Percentiles rank a stretch among this genome's conserved stretches.
Evolutionary conservation across 805 yeast genomes (phyloP).

Genomic region (Phaffomyces thermotolerans): DNA sequence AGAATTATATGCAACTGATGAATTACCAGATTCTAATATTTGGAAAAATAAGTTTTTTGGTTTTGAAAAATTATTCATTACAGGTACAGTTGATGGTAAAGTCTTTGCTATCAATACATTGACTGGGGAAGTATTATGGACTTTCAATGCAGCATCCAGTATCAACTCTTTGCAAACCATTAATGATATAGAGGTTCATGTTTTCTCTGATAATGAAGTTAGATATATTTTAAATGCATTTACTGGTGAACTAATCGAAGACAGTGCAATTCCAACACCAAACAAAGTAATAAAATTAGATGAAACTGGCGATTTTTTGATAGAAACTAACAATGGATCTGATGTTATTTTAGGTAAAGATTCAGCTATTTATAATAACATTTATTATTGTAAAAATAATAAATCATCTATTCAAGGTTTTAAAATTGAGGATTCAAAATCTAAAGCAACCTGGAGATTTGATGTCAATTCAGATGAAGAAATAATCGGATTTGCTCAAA

Average conservation of each 20-base stretch:
- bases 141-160: slow-evolving; percentile 18
- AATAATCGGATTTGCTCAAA: slow-evolving; percentile 33
- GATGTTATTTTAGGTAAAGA: slow-evolving; percentile 17
- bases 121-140: slow-evolving; percentile 37
- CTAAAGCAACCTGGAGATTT: slow-evolving; percentile 34
- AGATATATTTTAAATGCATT: slow-evolving; percentile 18
- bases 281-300: slow-evolving; percentile 7
- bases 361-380: slow-evolving; percentile 12
- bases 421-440: slow-evolving; percentile 10
- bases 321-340: slow-evolving; percentile 12
- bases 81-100: slow-evolving; percentile 33
- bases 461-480: slow-evolving; percentile 25
- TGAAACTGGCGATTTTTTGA: slow-evolving; percentile 14
- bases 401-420: slow-evolving; percentile 22
- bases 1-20: slow-evolving; percentile 8
- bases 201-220: slow-evolving; percentile 18
- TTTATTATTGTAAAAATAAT: slow-evolving; percentile 21
- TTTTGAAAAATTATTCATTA: slow-evolving; percentile 34
- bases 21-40: slow-evolving; percentile 2
- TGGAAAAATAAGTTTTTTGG: slow-evolving; percentile 34
- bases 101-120: slow-evolving; percentile 37
- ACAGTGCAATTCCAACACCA: slow-evolving; percentile 11
- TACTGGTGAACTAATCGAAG: slow-evolving; percentile 23
- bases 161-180: slow-evolving; percentile 20
- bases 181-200: slow-evolving; percentile 9